Percentiles rank a stretch among this genome's conserved stretches.
phyloP scores from a whole-genome alignment of 208 protist genomes.

The Trichomonas tenax region DNA sequence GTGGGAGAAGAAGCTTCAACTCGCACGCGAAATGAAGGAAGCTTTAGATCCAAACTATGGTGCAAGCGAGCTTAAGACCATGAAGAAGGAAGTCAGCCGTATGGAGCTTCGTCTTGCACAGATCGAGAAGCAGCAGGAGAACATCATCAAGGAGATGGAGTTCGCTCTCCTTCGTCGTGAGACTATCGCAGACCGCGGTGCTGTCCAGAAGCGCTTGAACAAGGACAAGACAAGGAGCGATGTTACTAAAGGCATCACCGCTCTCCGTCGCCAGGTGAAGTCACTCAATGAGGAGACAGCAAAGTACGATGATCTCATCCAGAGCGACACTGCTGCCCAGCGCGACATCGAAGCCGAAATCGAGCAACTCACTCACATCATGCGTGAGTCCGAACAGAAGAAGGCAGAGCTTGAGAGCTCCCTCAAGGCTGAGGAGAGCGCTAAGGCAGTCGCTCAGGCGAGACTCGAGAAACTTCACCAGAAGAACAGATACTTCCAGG shows the following conservation, averaged over 20 bases:
- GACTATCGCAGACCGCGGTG: neutral
- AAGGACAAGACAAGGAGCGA: neutral
- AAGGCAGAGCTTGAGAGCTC: neutral
- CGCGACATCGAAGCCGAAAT: neutral
- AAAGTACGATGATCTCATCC: neutral
- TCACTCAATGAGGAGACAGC: neutral
- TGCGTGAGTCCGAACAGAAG: neutral
- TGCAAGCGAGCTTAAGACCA: neutral
- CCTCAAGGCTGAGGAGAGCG: neutral
- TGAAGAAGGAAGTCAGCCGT: neutral
- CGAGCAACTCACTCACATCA: neutral
- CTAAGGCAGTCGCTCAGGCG: neutral
- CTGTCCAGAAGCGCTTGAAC: neutral
- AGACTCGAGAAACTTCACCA: neutral
- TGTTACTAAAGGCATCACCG: neutral
- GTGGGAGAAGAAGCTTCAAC: neutral
- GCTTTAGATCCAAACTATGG: constrained; percentile 16
- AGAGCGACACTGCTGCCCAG: neutral
- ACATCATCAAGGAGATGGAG: constrained; percentile 6
- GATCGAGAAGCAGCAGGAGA: neutral
- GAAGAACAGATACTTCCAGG: neutral
- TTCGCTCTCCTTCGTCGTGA: neutral
- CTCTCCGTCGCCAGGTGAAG: neutral
- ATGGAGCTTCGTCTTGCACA: neutral
- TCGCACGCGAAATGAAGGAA: neutral